phyloP scores from a whole-genome alignment of 805 yeast species.

The Ogataea thermomethanolica region DNA sequence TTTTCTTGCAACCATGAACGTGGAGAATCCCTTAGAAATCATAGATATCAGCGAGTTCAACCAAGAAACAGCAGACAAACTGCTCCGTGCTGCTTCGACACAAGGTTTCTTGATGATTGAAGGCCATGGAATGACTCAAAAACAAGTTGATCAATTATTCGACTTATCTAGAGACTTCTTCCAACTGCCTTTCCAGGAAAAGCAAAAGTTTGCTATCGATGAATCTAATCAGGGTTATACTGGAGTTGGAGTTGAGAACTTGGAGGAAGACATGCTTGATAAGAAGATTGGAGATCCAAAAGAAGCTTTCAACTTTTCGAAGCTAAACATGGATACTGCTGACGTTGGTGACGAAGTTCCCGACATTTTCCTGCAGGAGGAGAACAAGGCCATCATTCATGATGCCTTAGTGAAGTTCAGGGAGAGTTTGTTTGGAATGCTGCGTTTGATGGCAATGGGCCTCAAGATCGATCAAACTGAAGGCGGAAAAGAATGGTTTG shows the following conservation, averaged over 20 bases:
- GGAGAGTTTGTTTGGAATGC: conserved; percentile 44
- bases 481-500: conserved; percentile 61
- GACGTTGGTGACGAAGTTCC: conserved; percentile 44
- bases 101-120: conserved; percentile 51
- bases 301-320: conserved; percentile 61
- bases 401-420: conserved; percentile 44
- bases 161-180: conserved; percentile 27
- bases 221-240: conserved; percentile 45
- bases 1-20: conserved; percentile 1
- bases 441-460: conserved; percentile 58
- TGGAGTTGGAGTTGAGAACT: conserved; percentile 41
- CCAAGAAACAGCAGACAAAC: conserved; percentile 44
- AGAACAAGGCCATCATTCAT: conserved; percentile 41
- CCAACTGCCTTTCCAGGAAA: conserved; percentile 46
- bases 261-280: conserved; percentile 34
- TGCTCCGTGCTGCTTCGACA: conserved; percentile 49
- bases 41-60: conserved; percentile 51
- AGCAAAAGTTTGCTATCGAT: conserved; percentile 48
- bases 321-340: conserved; percentile 50
- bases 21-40: conserved; percentile 47
- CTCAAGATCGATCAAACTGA: conserved; percentile 53
- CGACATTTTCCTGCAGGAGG: conserved; percentile 42
- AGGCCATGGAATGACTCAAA: conserved; percentile 45
- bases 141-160: conserved; percentile 38
- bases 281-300: conserved; percentile 46